Base-by-base conservation (phyloP, 208 protist genomes). In the Trypanosoma theileri region DNA sequence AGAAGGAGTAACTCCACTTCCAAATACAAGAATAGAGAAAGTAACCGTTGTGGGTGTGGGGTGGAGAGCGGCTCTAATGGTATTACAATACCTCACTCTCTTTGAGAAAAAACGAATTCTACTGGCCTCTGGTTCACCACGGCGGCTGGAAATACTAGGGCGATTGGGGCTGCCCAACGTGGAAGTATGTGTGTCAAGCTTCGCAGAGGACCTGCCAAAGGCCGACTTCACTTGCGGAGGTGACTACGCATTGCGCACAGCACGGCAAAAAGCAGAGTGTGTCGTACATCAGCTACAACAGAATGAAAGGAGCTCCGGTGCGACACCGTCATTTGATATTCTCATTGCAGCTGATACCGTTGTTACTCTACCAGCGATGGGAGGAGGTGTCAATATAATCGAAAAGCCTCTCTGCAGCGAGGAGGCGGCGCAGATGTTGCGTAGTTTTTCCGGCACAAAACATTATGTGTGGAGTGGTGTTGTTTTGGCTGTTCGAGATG, bases 261-360 rank as follows among this genome's bases (percentile, higher is more conserved):
- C 79, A n/a, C 45, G 46, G 0, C 24, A 50, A 9, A 84, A 84
- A 53, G 74, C 71, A n/a, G 55, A 70, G 2, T 61, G 69, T 16
- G 66, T 73, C 8, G 45, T 73, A n/a, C n/a, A 19, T 21, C 61
- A 71, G 17, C 22, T 68, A 45, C 55, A 62, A 24, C 54, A 76
- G 41, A 50, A 35, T 45, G 17, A 24, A 13, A 51, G 21, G 21
- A 35, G 3, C 7, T 52, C 11, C 13, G 45, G 51, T 21, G 31
- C 17, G 13, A 11, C 21, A 45, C 24, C 41, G 9, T 63, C 73
- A 4, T 69, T 78, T 31, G 79, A 80, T 28, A 55, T 84, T 52
- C 61, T 84, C 42, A 77, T 84, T 44, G 74, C 74, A 11, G 70
- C 74, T 10, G 79, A 84, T 51, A 84, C 79, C 3, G 68, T 84